Evolutionary conservation across 2,329 filamentous ascomycete species (phyloP), one percentile per base, ranked within the genome.

Genomic region (Magnaporthiopsis incrustans): DNA sequence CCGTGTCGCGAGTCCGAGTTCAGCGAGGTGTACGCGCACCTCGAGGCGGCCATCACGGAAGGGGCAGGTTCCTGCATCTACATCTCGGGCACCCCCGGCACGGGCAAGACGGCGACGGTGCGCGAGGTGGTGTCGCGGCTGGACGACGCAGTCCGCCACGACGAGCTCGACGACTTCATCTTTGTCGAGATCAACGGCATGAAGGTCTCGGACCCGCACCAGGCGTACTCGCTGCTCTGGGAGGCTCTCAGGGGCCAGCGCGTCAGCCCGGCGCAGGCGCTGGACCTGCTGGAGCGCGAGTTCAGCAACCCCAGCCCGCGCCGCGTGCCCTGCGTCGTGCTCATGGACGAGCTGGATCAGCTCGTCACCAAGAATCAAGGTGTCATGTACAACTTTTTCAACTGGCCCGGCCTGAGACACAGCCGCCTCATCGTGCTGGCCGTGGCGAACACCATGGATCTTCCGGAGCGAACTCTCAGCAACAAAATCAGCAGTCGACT

Each of bases 351-450:
- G 77, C 83, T 99, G 60, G 95, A 99, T 74, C 95, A 99, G 77
- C 85, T 99, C 10, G 96, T 99, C 6, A 99, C 95, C 15, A 95
- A 94, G 73, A 98, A 97, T 71, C 96, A 99, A 75, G 94, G 91
- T n/a, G 95, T 99, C 77, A 99, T 99, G 95, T 99, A 99, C 79
- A 99, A 99, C 76, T 99, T 99, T 76, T 99, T 99, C 84, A 99
- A 99, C 73, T 99, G 95, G 95, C 95, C 95, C 4, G 90, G 91
- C 14, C 81, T 98, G 63, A 86, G 91, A 61, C 93, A 99, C 76
- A 97, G 92, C 63, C 87, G 93, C 61, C 82, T 99, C 59, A 97
- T 99, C 74, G 96, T 99, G 8, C 85, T 99, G 8, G 96, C 96
- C 14, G 95, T 99, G 25, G 96, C 95, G 63, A 99, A 99, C 76